These are phyloP conservation scores for Lasiosphaeria ovina DNA, from an alignment of 495 filamentous ascomycete genomes.

Conservation along the genomic window DNA sequence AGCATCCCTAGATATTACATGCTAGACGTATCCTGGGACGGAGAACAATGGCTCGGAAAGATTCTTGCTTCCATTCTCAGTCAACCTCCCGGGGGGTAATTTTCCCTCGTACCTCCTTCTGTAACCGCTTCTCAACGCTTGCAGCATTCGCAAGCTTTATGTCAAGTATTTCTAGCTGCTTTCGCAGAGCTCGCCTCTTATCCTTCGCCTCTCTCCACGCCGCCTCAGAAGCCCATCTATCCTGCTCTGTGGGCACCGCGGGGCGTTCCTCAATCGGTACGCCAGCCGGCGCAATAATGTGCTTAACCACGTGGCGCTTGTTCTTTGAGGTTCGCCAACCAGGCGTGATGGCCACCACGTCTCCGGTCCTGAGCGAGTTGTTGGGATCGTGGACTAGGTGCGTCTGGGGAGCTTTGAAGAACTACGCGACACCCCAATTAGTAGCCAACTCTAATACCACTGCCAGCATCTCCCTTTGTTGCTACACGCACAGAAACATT, in stretches of 20 bases:
- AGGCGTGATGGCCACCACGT: slow-evolving; percentile 74
- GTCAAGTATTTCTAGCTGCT: slow-evolving; percentile 7
- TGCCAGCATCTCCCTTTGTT: neutral
- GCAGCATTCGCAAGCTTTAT: slow-evolving; percentile 19
- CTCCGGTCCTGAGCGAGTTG: slow-evolving; percentile 70
- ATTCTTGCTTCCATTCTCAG: neutral
- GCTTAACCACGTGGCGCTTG: slow-evolving; percentile 74
- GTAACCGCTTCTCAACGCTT: slow-evolving; percentile 3
- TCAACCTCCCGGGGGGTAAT: neutral
- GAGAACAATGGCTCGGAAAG: neutral
- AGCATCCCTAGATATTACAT: neutral
- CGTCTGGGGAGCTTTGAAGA: slow-evolving; percentile 46
- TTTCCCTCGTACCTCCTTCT: neutral
- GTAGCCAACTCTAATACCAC: neutral
- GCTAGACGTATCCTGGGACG: neutral
- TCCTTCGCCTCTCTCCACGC: slow-evolving; percentile 51
- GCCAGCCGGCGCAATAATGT: slow-evolving; percentile 70
- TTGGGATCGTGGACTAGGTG: slow-evolving; percentile 73
- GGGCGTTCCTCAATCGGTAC: slow-evolving; percentile 59
- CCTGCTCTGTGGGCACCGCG: slow-evolving; percentile 60
- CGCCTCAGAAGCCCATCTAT: slow-evolving; percentile 52
- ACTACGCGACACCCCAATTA: slow-evolving; percentile 30
- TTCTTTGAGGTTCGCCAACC: slow-evolving; percentile 61
- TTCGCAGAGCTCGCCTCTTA: slow-evolving; percentile 39
- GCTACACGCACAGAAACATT: neutral